Base-by-base conservation (phyloP, 78 protist species). In the Goniomonas avonlea region DNA sequence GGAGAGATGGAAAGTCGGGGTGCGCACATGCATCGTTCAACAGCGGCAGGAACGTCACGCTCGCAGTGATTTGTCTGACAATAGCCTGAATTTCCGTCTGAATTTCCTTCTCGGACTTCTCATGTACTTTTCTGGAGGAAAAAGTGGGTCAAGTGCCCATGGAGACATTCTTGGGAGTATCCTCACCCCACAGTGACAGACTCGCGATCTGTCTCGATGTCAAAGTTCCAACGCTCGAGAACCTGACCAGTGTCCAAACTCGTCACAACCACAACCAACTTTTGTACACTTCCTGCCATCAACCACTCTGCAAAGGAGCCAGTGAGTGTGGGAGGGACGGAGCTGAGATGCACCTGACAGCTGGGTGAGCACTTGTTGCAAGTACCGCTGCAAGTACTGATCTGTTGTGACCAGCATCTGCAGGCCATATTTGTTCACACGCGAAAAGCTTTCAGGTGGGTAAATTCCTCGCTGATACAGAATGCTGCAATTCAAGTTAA, bases 181-280 rank as follows among this genome's bases (percentile, higher is more conserved):
- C 34, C 32, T n/a, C 61, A 18, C 61, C 18, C 9, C n/a, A n/a
- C n/a, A n/a, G n/a, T n/a, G n/a, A n/a, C n/a, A n/a, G n/a, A n/a
- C n/a, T 2, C 8, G 39, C 43, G 38, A 69, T 95, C 96, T 1
- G 91, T 66, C 21, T 89, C 88, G 18, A 98, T 83, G 81, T 96
- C 89, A 34, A 98, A 98, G 43, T 61, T 87, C 99, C 99, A 98
- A 5, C 99, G 79, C 73, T 98, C 99, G 3, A 95, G 70, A 3
- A 76, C 70, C 20, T 89, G 91, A 45, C 9, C 9, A 11, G 89
- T 91, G 20, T 77, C 88, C 0, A 73, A 63, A 25, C 84, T 53
- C 0, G 92, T 73, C n/a, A 98, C 82, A 3, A 96, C 98, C 1
- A 96, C 53, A 1, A 95, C 99, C 1, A 98, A 86, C 81, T 88